A percentile compares a stretch with the other conserved stretches of the same genome.
These are phyloP conservation scores for Candida hispaniensis DNA, from an alignment of 805 yeast species.

Conservation along the genomic window DNA sequence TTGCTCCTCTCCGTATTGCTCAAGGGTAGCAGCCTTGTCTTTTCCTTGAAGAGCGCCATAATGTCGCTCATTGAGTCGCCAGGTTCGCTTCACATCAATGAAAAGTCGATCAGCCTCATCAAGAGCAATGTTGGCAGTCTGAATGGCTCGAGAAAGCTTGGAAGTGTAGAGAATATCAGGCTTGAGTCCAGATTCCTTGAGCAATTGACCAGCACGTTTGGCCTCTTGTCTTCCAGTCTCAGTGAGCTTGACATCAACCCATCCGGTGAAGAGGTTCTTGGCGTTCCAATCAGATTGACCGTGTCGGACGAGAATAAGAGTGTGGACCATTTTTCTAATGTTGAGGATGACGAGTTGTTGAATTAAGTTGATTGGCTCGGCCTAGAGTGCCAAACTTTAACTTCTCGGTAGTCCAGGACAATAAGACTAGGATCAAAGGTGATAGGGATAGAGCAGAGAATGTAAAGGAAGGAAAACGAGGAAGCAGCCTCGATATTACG, in stretches of 20 bases:
- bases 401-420: no score
- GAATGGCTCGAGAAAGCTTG: constrained; percentile 85
- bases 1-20: constrained; percentile 77
- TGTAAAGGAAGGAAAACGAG: no score
- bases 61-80: constrained; percentile 99
- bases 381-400: no score
- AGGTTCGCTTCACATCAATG: constrained; percentile 86
- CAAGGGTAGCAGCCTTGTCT: constrained; percentile 90
- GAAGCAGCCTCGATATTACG: no score
- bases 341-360: neutral
- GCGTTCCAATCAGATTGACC: constrained; percentile 99
- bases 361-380: no score
- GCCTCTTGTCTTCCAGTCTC: constrained; percentile 86
- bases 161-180: constrained; percentile 91
- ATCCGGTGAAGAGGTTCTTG: constrained; percentile 95
- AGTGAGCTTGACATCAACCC: constrained; percentile 90
- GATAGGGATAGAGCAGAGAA: no score
- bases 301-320: constrained; percentile 91
- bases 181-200: constrained; percentile 72
- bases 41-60: constrained; percentile 98
- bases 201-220: constrained; percentile 80
- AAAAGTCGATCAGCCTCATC: constrained; percentile 79
- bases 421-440: no score
- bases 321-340: constrained; percentile 29
- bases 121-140: constrained; percentile 92